A percentile compares a stretch with the other conserved stretches of the same genome.
Conservation (phyloP, 2,329 filamentous ascomycete species). For the Neurospora sp. region DNA sequence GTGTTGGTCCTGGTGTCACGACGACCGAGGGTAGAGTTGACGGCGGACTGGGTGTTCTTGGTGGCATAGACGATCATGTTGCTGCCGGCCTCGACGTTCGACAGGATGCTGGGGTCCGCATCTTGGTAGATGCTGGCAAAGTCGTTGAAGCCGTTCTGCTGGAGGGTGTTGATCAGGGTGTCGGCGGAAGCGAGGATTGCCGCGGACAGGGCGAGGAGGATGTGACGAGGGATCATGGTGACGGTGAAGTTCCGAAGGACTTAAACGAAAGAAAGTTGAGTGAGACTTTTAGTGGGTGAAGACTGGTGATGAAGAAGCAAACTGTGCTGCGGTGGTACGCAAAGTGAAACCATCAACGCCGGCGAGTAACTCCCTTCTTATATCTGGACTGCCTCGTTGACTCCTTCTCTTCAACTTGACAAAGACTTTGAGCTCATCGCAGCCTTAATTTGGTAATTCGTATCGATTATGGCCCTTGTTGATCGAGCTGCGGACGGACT, state of each 20-base stretch:
- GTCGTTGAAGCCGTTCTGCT: not conserved
- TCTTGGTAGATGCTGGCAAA: not conserved
- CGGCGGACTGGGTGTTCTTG: not conserved
- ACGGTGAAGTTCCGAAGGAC: not conserved
- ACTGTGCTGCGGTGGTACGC: not conserved
- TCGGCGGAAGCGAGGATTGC: not conserved
- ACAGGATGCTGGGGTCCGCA: not conserved
- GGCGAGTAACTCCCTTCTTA: not conserved
- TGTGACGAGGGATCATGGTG: not conserved
- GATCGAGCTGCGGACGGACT: not conserved
- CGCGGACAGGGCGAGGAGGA: not conserved
- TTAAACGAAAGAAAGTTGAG: not conserved
- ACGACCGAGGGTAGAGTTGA: not conserved
- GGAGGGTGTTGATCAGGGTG: not conserved
- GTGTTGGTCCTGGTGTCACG: not conserved
- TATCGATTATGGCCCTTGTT: not conserved
- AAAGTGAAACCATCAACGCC: not conserved
- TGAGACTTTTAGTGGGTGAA: not conserved
- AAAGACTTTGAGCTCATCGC: not conserved
- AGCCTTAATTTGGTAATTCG: not conserved
- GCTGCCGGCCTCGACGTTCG: not conserved
- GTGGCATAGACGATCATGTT: not conserved
- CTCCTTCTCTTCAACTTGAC: not conserved
- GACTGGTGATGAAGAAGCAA: not conserved
- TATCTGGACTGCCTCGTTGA: not conserved